Percentiles rank a stretch among this genome's conserved stretches.
Conservation (phyloP, 129 eudicot genomes). For the Logfia minima region DNA sequence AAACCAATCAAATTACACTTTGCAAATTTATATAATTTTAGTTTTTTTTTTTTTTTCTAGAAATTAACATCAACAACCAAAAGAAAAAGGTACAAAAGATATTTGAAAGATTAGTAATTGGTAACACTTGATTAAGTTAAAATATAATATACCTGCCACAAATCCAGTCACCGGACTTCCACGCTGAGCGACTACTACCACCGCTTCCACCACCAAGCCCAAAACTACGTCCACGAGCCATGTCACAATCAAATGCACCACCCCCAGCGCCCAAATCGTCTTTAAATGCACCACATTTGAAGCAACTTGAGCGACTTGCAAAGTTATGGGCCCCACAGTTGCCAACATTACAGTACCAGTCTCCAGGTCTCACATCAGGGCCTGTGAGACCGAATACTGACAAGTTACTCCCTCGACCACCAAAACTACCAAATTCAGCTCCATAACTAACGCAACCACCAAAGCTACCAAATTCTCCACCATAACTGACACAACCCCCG, state of each 20-base stretch:
- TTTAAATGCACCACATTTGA: constrained; percentile 92
- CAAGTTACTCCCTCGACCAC: constrained; percentile 42
- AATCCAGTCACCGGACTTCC: constrained; percentile 80
- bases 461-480: constrained; percentile 56
- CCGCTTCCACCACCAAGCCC: constrained; percentile 44
- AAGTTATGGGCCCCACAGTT: constrained; percentile 97
- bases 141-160: constrained; percentile 57
- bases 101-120: neutral
- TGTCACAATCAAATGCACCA: constrained; percentile 42
- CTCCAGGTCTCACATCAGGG: constrained; percentile 98
- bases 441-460: neutral
- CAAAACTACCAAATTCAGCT: constrained; percentile 33
- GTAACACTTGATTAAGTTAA: no score
- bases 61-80: neutral
- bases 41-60: no score
- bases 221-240: constrained; percentile 39
- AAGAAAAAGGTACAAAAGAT: neutral
- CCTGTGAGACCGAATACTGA: constrained; percentile 59
- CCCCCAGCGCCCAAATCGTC: constrained; percentile 56
- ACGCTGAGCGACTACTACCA: constrained; percentile 84
- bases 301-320: constrained; percentile 98
- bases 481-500: neutral
- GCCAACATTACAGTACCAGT: constrained; percentile 89
- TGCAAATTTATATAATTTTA: no score
- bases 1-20: no score